Conservation (phyloP, 2,329 filamentous ascomycete species). For the Pseudogymnoascus destructans region DNA sequence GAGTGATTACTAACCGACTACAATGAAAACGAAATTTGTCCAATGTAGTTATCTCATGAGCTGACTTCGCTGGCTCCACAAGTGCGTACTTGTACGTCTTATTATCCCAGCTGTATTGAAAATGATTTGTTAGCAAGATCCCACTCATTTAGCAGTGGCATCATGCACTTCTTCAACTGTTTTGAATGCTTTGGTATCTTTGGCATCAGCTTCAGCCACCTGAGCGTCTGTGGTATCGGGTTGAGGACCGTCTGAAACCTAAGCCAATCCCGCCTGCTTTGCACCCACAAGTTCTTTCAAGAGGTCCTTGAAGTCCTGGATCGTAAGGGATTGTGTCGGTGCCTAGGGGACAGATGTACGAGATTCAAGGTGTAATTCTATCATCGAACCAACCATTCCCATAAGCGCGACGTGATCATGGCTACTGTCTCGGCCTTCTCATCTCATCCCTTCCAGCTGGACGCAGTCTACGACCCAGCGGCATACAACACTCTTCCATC, state of each 20-base stretch:
- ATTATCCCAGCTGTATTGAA: slow-evolving; percentile 16
- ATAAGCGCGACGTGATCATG: background rate
- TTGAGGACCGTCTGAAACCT: background rate
- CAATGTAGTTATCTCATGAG: slow-evolving; percentile 3
- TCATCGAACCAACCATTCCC: background rate
- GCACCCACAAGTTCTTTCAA: background rate
- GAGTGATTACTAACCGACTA: slow-evolving; percentile 12
- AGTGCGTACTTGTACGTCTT: slow-evolving; percentile 4
- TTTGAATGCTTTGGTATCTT: background rate
- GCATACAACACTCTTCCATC: background rate
- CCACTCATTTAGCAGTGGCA: background rate
- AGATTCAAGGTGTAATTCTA: background rate
- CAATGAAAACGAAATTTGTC: slow-evolving; percentile 15
- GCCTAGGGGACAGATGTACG: background rate
- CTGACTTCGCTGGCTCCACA: slow-evolving; percentile 9
- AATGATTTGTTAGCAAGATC: slow-evolving; percentile 10
- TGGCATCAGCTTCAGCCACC: background rate
- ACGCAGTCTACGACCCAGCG: background rate
- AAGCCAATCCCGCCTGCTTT: background rate
- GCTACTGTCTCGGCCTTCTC: background rate
- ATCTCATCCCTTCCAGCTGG: background rate
- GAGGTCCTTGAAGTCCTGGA: background rate
- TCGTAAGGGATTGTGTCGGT: background rate
- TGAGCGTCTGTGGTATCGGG: background rate
- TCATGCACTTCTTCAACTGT: slow-evolving; percentile 16